Evolutionary conservation across 2,329 filamentous ascomycete species (phyloP), one percentile per base, ranked within the genome.

Genomic region (Bipolaris zeicola): DNA sequence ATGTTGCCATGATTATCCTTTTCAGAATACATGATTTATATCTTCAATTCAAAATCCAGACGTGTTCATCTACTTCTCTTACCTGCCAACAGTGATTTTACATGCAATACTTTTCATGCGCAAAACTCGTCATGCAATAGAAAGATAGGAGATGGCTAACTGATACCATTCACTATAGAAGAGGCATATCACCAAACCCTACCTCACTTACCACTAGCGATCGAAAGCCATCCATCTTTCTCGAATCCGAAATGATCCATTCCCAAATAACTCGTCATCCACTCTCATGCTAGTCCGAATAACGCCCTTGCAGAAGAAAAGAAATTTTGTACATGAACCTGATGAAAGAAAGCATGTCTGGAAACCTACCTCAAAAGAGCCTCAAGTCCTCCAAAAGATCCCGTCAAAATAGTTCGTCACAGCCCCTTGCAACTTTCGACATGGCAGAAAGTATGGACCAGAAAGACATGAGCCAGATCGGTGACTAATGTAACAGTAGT

Each of bases 401-500:
- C 36, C 31, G 52, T 46, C 57, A 57, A 70, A 60, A 71, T 70
- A 18, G n/a, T 14, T n/a, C 34, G 14, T 37, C 24, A 46, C 43
- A 52, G 42, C 47, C 28, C 43, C 14, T 34, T 16, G 39, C 5
- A 33, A 16, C 28, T 33, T 18, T 52, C 54, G 57, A 63, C 38
- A 63, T 64, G 52, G 34, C 37, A 46, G 60, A 65, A 54, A 68
- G 57, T 69, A 67, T 69, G 53, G 52, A 63, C 64, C 60, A 61
- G 63, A 51, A 57, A 37, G 46, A 52, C 34, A 42, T 52, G 42
- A 55, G 45, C 38, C 38, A 6, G 11, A 26, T 26, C 33, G n/a
- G 28, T 31, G 28, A 26, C 20, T 60, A 36, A 51, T 36, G 28
- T 56, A 38, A 34, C 47, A 52, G 33, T 20, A 22, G 20, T 24